These are phyloP conservation scores for Kwoniella europaea DNA, from an alignment of 768 basidiomycete genomes.

Conservation along the genomic window DNA sequence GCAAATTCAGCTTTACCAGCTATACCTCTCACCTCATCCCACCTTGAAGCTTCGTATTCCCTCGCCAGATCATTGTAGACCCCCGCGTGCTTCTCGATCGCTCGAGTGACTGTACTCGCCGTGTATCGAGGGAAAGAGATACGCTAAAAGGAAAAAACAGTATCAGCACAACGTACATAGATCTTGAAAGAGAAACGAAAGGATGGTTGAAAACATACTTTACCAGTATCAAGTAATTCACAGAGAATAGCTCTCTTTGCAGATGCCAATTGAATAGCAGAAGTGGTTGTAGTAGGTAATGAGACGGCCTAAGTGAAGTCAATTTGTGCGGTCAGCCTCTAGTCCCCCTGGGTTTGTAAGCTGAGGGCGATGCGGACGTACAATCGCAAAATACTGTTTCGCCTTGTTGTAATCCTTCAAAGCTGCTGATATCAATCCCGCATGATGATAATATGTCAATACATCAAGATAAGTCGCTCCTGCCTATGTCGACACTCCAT, in stretches of 20 bases:
- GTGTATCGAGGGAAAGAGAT: constrained; percentile 40
- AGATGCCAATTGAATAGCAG: constrained; percentile 45
- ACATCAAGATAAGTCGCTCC: constrained; percentile 44
- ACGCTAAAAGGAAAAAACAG: constrained; percentile 8
- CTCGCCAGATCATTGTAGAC: constrained; percentile 41
- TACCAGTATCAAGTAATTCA: constrained; percentile 40
- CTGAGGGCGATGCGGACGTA: constrained; percentile 9
- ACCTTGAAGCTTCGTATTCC: constrained; percentile 37
- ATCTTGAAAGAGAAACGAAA: too few species aligned
- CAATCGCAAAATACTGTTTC: constrained; percentile 33
- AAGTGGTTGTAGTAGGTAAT: constrained; percentile 40
- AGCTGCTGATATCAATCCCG: constrained; percentile 43
- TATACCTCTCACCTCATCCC: constrained; percentile 32
- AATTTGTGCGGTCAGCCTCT: background rate
- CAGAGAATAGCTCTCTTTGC: constrained; percentile 53
- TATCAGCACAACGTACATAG: too few species aligned
- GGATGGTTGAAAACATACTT: constrained; percentile 24
- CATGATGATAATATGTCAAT: constrained; percentile 51
- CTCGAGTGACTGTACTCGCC: constrained; percentile 28
- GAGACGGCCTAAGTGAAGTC: constrained; percentile 35
- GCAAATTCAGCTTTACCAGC: constrained; percentile 27
- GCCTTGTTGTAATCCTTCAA: constrained; percentile 31
- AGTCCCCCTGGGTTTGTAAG: too few species aligned
- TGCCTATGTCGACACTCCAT: constrained; percentile 11
- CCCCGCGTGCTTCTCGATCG: constrained; percentile 35